A percentile compares a stretch with the other conserved stretches of the same genome.
phyloP scores from a whole-genome alignment of 164 flowering plant genomes.

The Sedum album region DNA sequence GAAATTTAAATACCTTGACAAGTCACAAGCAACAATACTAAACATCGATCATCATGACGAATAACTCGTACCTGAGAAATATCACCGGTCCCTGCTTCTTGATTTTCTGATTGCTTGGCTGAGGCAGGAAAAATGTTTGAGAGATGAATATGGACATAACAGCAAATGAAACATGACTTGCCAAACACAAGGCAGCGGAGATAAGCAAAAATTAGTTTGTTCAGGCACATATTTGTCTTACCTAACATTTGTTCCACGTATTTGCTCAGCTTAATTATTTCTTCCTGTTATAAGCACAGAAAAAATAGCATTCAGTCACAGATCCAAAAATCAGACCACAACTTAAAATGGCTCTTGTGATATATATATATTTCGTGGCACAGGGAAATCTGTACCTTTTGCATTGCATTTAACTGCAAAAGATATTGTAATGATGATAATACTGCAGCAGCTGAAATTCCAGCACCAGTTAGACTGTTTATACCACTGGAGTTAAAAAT shows the following conservation, averaged over 20 bases:
- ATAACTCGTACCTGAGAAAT: constrained; percentile 21
- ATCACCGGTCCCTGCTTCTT: constrained; percentile 19
- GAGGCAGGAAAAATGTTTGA: constrained; percentile 9
- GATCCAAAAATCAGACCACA: neutral
- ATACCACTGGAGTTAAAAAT: constrained; percentile 33
- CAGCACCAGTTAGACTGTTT: constrained; percentile 18
- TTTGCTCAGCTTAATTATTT: constrained; percentile 31
- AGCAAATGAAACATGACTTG: neutral
- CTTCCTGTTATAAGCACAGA: constrained; percentile 23
- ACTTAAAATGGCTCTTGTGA: neutral
- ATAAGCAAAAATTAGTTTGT: neutral
- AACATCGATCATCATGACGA: neutral
- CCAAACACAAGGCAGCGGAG: neutral
- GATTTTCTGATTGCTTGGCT: constrained; percentile 23
- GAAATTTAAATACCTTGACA: neutral
- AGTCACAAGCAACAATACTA: neutral
- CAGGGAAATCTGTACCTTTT: constrained; percentile 20
- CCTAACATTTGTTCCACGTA: constrained; percentile 32
- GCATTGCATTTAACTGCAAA: constrained; percentile 31
- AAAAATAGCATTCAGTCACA: neutral
- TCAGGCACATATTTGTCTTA: constrained; percentile 11
- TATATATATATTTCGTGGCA: neutral
- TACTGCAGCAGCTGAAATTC: constrained; percentile 33
- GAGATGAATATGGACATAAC: neutral
- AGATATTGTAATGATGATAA: constrained; percentile 61